These are phyloP conservation scores for Stagonosporopsis vannaccii DNA, from an alignment of 2,329 filamentous ascomycete species.

Conservation along the genomic window DNA sequence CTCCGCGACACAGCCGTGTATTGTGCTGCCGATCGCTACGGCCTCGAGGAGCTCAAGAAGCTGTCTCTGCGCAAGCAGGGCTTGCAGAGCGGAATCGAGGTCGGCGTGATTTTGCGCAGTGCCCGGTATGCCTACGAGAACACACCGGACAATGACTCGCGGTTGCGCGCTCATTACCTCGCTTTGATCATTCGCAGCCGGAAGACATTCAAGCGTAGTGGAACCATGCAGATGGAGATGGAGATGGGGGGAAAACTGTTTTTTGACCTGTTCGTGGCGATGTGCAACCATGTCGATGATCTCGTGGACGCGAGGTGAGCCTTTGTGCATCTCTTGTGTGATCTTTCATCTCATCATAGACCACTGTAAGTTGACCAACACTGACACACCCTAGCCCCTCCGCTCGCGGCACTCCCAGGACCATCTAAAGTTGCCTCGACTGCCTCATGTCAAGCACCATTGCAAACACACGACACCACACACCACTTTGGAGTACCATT, in stretches of 20 bases:
- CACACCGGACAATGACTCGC: slow-evolving; percentile 90
- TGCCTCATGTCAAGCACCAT: slow-evolving; percentile 18
- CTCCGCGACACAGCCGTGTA: slow-evolving; percentile 94
- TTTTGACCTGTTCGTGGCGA: slow-evolving; percentile 97
- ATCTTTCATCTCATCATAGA: not conserved
- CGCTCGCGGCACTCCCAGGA: slow-evolving; percentile 37
- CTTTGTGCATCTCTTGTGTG: slow-evolving; percentile 27
- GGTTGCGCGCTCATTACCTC: slow-evolving; percentile 94
- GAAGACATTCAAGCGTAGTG: slow-evolving; percentile 96
- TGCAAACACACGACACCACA: slow-evolving; percentile 26
- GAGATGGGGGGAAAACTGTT: slow-evolving; percentile 92
- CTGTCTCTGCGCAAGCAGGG: slow-evolving; percentile 94
- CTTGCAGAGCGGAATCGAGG: slow-evolving; percentile 89
- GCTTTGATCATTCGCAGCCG: slow-evolving; percentile 96
- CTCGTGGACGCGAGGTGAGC: slow-evolving; percentile 78
- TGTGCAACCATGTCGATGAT: slow-evolving; percentile 98
- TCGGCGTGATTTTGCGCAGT: slow-evolving; percentile 87
- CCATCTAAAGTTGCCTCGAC: slow-evolving; percentile 33
- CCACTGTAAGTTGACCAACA: slow-evolving; percentile 16
- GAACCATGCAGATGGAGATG: slow-evolving; percentile 99
- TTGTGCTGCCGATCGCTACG: slow-evolving; percentile 89
- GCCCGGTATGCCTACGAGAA: slow-evolving; percentile 95
- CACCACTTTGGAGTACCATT: slow-evolving; percentile 23
- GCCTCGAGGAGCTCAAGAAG: slow-evolving; percentile 89
- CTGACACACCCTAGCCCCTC: slow-evolving; percentile 27